Base-by-base conservation (phyloP, 441 rosid genomes). In the Capsella rubella region DNA sequence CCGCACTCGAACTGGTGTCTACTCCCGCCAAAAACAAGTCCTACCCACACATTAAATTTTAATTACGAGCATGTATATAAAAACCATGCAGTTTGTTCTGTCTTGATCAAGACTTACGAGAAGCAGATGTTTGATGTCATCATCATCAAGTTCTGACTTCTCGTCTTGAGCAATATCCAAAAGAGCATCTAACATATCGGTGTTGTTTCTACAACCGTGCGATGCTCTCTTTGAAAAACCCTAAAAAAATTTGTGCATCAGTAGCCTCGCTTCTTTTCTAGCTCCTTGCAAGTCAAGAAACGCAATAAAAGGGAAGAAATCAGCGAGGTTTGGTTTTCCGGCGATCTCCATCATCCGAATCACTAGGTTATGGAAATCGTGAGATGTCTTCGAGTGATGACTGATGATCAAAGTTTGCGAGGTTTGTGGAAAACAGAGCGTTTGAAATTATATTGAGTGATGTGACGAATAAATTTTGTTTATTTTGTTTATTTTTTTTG, bases 251-350 rank as follows among this genome's bases (percentile, higher is more conserved):
- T 12, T 57, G 62, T 77, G 27, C 54, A 55, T 32, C 11, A 3
- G 14, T 27, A 32, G 1, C 46, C 7, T 53, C 3, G 84, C 87
- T 43, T 81, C 79, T 49, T 84, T 83, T 80, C 89, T 82, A 21
- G 89, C 78, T 18, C 97, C 83, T 60, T 90, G 97, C 1, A 91
- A 93, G 46, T 93, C 98, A 56, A 93, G 10, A 84, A 81, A 51
- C 58, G 85, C 84, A 14, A 91, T 50, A 40, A 86, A 14, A 9
- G 93, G 96, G n/a, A 91, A 72, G 74, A 82, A 93, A 76, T 91
- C 97, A 0, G 96, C 89, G 7, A 84, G n/a, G 53, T 90, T 93
- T 0, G 98, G 92, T 62, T 82, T 89, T 40, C 95, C 98, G 0
- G 91, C 87, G 73, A 87, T 62, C 74, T 93, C 94, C 97, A 84